Conservation (phyloP, 2,329 filamentous ascomycete species). For the Raffaelea ambrosiae region DNA sequence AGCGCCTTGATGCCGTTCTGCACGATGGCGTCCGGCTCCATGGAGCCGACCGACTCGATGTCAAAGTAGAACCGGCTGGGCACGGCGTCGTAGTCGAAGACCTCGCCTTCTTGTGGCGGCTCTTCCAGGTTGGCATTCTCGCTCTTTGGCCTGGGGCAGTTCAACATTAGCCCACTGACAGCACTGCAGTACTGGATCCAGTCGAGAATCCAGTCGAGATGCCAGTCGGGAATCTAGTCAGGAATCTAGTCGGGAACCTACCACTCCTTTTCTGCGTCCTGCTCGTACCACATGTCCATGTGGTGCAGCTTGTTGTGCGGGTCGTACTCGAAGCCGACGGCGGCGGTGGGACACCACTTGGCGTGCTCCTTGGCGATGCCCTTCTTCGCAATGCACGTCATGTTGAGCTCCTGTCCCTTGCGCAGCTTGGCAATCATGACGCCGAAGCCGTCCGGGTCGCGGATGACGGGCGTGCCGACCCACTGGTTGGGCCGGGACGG, state of each 20-base stretch:
- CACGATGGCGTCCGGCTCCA: conserved; percentile 85
- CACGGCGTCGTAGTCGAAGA: conserved; percentile 83
- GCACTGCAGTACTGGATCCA: no score
- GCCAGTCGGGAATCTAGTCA: no score
- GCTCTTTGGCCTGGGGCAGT: conserved; percentile 66
- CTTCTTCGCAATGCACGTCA: conserved; percentile 93
- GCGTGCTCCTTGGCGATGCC: conserved; percentile 98
- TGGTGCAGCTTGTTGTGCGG: conserved; percentile 93
- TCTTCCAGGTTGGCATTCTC: conserved; percentile 76
- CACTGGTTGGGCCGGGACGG: conserved; percentile 61
- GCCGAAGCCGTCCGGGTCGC: conserved; percentile 72
- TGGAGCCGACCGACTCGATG: conserved; percentile 78
- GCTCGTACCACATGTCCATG: conserved; percentile 91
- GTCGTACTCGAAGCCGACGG: conserved; percentile 96
- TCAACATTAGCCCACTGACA: no score
- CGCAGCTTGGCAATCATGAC: conserved; percentile 85
- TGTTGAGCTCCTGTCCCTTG: conserved; percentile 79
- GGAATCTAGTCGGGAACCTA: no score
- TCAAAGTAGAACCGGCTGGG: conserved; percentile 87
- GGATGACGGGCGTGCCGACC: conserved; percentile 75
- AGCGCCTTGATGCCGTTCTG: conserved; percentile 81
- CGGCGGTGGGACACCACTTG: conserved; percentile 91
- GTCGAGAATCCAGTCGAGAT: no score
- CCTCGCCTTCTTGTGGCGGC: conserved; percentile 69
- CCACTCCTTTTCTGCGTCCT: conserved; percentile 77